phyloP scores from a whole-genome alignment of 2,329 filamentous ascomycete genomes.

The Aspergillus carbonarius region DNA sequence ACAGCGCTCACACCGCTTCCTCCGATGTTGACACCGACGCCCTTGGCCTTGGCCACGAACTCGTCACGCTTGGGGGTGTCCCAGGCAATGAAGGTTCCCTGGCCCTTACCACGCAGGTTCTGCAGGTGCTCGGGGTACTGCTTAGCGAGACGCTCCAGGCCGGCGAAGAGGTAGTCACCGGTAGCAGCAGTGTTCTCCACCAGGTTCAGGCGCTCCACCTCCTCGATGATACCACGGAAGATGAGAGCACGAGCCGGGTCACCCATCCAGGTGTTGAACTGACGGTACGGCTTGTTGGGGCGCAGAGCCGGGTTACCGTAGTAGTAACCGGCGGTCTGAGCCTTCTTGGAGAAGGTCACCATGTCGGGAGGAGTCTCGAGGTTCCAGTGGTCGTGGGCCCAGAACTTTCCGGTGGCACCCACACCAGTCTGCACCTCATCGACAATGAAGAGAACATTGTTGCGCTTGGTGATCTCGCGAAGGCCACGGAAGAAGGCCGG shows the following conservation, averaged over 20 bases:
- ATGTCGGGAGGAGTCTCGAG: conserved; percentile 79
- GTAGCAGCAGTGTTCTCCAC: conserved; percentile 75
- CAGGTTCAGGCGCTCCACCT: conserved; percentile 74
- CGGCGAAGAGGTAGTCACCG: conserved; percentile 73
- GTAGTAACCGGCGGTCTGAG: conserved; percentile 91
- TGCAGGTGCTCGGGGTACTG: conserved; percentile 75
- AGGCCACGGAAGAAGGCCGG: conserved; percentile 83
- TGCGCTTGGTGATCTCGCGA: conserved; percentile 68
- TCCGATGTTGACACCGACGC: conserved; percentile 80
- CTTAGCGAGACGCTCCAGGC: conserved; percentile 65
- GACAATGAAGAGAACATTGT: conserved; percentile 77
- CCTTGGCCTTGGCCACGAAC: conserved; percentile 76
- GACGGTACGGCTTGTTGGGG: conserved; percentile 90
- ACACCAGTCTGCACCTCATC: conserved; percentile 94
- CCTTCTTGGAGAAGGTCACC: conserved; percentile 95
- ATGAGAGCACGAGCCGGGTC: conserved; percentile 81
- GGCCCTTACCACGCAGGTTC: conserved; percentile 82
- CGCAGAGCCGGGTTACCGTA: conserved; percentile 75
- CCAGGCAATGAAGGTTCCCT: conserved; percentile 91
- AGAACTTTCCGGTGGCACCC: conserved; percentile 90
- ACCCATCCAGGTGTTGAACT: conserved; percentile 98
- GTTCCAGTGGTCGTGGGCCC: conserved; percentile 95
- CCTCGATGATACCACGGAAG: conserved; percentile 81
- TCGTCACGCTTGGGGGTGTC: conserved; percentile 78
- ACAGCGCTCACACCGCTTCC: conserved; percentile 75